Conservation (phyloP, 345 rosid genomes). For the Gossypium longicalyx region DNA sequence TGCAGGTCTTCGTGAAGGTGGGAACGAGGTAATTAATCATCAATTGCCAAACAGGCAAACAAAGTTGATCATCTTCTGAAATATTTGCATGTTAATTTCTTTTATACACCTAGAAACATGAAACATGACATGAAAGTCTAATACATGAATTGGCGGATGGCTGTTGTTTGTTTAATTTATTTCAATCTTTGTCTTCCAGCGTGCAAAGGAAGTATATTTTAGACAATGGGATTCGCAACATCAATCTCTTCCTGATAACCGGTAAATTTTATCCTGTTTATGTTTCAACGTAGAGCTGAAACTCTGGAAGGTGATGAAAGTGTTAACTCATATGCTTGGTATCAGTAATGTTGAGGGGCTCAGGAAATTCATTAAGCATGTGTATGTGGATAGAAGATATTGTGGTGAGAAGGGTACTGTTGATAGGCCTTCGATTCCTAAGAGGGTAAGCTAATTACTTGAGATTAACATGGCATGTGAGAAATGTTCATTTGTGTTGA, state of each 20-base stretch:
- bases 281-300: neutral
- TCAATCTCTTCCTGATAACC: conserved; percentile 58
- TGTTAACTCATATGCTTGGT: conserved; percentile 14
- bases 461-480: neutral
- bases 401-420: conserved; percentile 45
- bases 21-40: conserved; percentile 60
- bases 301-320: neutral
- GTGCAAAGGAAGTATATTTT: conserved; percentile 68
- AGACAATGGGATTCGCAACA: conserved; percentile 75
- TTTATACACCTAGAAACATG: no score
- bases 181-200: conserved; percentile 34
- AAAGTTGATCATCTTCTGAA: neutral
- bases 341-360: conserved; percentile 70
- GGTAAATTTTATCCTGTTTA: conserved; percentile 36
- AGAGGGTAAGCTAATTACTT: conserved; percentile 41
- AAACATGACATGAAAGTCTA: neutral
- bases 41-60: neutral
- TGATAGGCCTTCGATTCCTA: conserved; percentile 68
- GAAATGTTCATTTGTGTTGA: neutral
- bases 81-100: neutral
- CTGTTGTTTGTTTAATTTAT: neutral
- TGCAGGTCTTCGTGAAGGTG: conserved; percentile 69
- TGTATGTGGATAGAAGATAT: conserved; percentile 37
- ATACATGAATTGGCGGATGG: no score
- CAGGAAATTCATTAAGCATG: conserved; percentile 80